Percentiles rank a stretch among this genome's conserved stretches.
Evolutionary conservation across 352 stramenopile species (phyloP).

Genomic region (Peronospora belbahrii): DNA sequence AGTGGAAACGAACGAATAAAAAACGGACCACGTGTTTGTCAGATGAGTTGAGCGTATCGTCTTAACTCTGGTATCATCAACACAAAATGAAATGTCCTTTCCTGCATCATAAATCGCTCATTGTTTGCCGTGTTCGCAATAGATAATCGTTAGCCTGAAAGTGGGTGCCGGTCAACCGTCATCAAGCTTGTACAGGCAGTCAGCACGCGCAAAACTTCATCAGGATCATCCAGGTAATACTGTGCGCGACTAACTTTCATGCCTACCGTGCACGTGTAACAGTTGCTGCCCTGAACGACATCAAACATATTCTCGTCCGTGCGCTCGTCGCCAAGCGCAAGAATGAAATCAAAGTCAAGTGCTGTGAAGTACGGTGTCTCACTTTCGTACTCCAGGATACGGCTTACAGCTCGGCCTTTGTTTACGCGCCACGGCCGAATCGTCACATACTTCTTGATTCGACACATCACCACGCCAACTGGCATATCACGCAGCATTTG

Average conservation of each 20-base stretch:
- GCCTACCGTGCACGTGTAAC: constrained; percentile 83
- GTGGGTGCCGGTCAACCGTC: constrained; percentile 27
- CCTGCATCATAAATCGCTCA: background rate
- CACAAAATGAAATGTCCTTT: background rate
- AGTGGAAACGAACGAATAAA: no score
- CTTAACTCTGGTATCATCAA: no score
- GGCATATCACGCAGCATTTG: constrained; percentile 83
- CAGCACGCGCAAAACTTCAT: constrained; percentile 69
- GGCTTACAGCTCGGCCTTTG: constrained; percentile 78
- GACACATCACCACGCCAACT: constrained; percentile 82
- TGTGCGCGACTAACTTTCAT: constrained; percentile 83
- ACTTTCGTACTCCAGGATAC: constrained; percentile 77
- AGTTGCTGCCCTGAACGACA: constrained; percentile 83
- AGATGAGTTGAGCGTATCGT: no score
- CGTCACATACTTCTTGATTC: constrained; percentile 85
- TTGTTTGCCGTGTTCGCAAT: constrained; percentile 1
- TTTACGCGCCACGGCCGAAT: constrained; percentile 83
- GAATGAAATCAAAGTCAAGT: constrained; percentile 81
- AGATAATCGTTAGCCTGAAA: constrained; percentile 15
- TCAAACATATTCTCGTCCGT: constrained; percentile 89
- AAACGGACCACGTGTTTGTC: no score
- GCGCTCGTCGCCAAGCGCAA: constrained; percentile 77
- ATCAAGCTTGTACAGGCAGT: constrained; percentile 59
- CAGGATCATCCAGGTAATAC: constrained; percentile 74
- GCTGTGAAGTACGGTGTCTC: constrained; percentile 60